Evolutionary conservation across 192 early-diverging fungal genomes (phyloP), one percentile per base, ranked within the genome.

Genomic region (Entomortierella parvispora): DNA sequence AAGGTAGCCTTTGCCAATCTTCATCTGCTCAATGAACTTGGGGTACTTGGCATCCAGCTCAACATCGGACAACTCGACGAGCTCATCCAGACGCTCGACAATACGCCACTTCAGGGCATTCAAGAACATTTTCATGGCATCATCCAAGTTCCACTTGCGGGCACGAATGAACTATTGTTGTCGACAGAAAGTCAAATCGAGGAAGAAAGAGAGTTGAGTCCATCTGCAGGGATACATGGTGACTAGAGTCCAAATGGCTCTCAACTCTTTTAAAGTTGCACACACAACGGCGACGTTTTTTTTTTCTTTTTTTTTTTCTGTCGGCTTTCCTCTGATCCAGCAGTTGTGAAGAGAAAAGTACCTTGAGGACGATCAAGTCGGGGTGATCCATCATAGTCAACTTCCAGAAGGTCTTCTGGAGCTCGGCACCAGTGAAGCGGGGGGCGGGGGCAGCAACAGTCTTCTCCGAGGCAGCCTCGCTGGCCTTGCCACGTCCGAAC

Each of bases 81-180:
- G 68, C 17, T 86, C 85, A 44, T 84, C 83, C 15, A 84, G 34
- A 52, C 81, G 79, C 53, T 80, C 76, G 48, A 85, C 86, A 42
- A 88, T 65, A 44, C 94, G 82, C 96, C 96, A 97, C 56, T 87
- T 83, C 62, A 97, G 70, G 15, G 89, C 85, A 25, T 85, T 78
- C 31, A 90, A 65, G n/a, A 92, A 67, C 95, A 96, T 96, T 12
- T 71, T 81, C 25, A 92, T 80, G 11, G 95, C 93, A 57, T 90
- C 90, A 50, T 91, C 82, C 23, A 93, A 83, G 60, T 94, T 85
- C 94, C 95, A 97, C 72, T 97, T 97, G 64, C 96, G 88, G 31
- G 96, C 96, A 42, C 95, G 88, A 48, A 97, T 74, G 82, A 94
- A 96, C 74, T 77, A 67, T 63, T 65, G 48, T 45, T 58, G n/a